Evolutionary conservation across 2,329 filamentous ascomycete species (phyloP).

Genomic region (Kalaharituber pfeilii): DNA sequence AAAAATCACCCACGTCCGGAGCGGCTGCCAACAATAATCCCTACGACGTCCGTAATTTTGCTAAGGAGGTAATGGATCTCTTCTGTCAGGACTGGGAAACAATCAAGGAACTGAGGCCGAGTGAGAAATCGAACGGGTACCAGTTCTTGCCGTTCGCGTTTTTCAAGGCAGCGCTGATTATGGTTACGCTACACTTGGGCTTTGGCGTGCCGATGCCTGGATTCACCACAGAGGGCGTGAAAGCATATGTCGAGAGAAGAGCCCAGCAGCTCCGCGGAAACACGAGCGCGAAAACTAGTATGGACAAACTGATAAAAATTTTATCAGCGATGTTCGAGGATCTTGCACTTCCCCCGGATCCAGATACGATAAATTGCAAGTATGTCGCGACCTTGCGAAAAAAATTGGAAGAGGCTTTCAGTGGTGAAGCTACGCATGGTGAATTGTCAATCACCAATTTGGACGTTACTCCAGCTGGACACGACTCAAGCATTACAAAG

Average conservation of each 20-base stretch:
- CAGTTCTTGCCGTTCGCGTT: not conserved
- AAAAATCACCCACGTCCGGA: not conserved
- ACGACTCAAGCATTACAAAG: not conserved
- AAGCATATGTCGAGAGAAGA: not conserved
- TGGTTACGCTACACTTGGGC: conserved; percentile 3
- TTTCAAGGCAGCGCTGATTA: conserved; percentile 2
- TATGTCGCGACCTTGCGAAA: too few relatives aligned
- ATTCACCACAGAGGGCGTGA: not conserved
- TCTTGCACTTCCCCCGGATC: too few relatives aligned
- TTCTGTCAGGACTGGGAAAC: not conserved
- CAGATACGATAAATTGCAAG: too few relatives aligned
- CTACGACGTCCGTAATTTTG: too few relatives aligned
- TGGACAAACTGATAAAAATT: not conserved
- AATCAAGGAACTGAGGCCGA: not conserved
- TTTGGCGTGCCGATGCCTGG: conserved; percentile 3
- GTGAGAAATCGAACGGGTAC: too few relatives aligned
- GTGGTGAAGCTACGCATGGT: not conserved
- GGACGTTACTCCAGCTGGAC: not conserved
- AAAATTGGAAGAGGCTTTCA: too few relatives aligned
- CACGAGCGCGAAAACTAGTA: not conserved
- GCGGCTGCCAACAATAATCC: too few relatives aligned
- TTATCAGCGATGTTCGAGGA: too few relatives aligned
- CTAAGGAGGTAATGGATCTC: not conserved
- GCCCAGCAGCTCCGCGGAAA: not conserved
- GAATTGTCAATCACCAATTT: not conserved